Base-by-base conservation (phyloP, 805 yeast species). In the Lipomyces chichibuensis region DNA sequence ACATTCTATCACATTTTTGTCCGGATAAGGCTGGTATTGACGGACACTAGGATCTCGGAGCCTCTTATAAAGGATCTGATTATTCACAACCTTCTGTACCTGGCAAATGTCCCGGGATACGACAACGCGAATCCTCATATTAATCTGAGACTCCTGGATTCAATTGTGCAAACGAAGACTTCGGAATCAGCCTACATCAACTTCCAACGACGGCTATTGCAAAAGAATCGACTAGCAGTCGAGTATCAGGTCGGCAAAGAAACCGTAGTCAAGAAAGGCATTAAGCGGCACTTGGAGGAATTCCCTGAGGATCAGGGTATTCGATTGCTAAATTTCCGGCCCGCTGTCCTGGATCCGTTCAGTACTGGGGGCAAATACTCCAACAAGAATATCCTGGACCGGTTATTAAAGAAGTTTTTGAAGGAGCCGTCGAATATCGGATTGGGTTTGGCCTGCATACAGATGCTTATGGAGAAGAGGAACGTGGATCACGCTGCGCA, bases 21-120 rank as follows among this genome's bases (percentile, higher is more conserved):
- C 29, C 25, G 3, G 49, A 17, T 43, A 14, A 29, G 32, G 35
- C 61, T 5, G 9, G n/a, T 9, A 17, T n/a, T 43, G n/a, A 13
- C 37, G 27, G 32, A 27, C 14, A 20, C 8, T 20, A 53, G 64
- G n/a, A 59, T 17, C 20, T 37, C 59, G 46, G 65, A 64, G 2
- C 68, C 65, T 2, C 57, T 64, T 8, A 54, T 53, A 5, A 64
- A 51, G 49, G 77, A 78, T 57, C 76, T 84, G 49, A 75, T 86
- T 11, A 74, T 84, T 57, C 75, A 67, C 63, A 67, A 67, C 27
- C 46, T 57, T 17, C 64, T 67, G 11, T 52, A 63, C 4, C 7
- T 62, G 35, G 67, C 59, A 9, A 35, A 27, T 20, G 37, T 32
- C 13, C 23, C 62, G 17, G 33, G 43, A 17, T 67, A 64, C 54